Evolutionary conservation across 1,284 basidiomycete genomes (phyloP).

Genomic region (Moniliophthora roreri): DNA sequence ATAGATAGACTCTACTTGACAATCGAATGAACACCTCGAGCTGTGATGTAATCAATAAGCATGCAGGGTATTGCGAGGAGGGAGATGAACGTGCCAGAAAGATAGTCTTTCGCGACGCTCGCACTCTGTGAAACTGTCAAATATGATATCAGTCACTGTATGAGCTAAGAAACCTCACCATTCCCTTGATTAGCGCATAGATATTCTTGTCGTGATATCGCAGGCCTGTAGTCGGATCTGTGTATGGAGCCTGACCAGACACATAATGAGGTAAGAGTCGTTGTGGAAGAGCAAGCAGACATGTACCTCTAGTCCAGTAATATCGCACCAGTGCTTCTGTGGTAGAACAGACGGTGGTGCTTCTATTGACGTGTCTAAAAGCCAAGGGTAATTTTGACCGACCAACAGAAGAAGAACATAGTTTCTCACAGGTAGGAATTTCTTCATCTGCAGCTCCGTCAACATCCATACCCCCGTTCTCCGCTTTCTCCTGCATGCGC

Average conservation of each 20-base stretch:
- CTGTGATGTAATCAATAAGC: constrained; percentile 20
- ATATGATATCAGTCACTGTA: not conserved
- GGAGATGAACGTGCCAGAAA: constrained; percentile 36
- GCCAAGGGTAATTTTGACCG: not conserved
- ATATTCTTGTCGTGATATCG: constrained; percentile 87
- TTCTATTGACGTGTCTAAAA: constrained; percentile 78
- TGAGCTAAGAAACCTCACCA: constrained; percentile 47
- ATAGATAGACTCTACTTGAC: constrained; percentile 34
- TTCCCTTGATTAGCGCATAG: constrained; percentile 77
- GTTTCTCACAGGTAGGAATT: constrained; percentile 61
- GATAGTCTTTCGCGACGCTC: constrained; percentile 52
- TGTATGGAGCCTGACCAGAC: constrained; percentile 69
- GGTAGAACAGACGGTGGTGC: constrained; percentile 83
- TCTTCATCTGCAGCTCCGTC: constrained; percentile 50
- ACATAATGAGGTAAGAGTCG: not conserved
- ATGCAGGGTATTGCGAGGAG: not conserved
- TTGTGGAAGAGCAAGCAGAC: not conserved
- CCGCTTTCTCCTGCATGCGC: constrained; percentile 41
- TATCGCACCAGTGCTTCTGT: constrained; percentile 81
- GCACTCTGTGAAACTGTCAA: constrained; percentile 31
- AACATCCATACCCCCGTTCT: constrained; percentile 30
- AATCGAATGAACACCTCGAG: constrained; percentile 48
- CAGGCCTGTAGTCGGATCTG: constrained; percentile 79
- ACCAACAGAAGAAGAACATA: constrained; percentile 8
- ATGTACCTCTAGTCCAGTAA: constrained; percentile 79